Evolutionary conservation across 441 rosid genomes (phyloP), one percentile per base, ranked within the genome.

Genomic region (Erysimum cheiri): DNA sequence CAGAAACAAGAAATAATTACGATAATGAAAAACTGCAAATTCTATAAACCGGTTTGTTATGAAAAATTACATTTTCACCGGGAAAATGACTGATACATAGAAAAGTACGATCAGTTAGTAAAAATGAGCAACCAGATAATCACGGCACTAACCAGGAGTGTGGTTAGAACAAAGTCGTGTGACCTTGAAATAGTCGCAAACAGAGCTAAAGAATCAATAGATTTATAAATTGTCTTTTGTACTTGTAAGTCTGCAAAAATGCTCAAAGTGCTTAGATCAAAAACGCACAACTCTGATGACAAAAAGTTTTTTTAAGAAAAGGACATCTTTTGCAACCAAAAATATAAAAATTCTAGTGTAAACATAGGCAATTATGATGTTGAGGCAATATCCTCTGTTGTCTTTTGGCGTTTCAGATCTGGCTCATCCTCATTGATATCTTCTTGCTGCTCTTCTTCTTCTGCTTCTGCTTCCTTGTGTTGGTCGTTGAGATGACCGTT

Each of bases 401-500:
- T 70, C 75, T 76, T 76, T 41, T 49, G 71, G 37, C 79, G 72
- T 76, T 76, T 76, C n/a, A 58, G 67, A 9, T 70, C 64, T 61
- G 63, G 67, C 50, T 74, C 72, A 43, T 54, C 73, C 26, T 49
- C 70, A 47, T 52, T 36, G 59, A 40, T 32, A 74, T 75, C 85
- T 28, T 80, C 86, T 0, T 73, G 67, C 12, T 9, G 10, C 14
- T 41, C 52, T 85, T 88, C 36, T 73, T 82, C 58, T 90, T 91
- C 82, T 80, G 81, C 24, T 73, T 73, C 87, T 22, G 64, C 69
- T 17, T 80, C 84, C 61, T 74, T 83, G 33, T 46, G 84, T 67
- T 66, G 77, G 41, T 52, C 84, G 68, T 67, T 84, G 59, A 92
- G 86, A 70, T 85, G 85, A 56, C 88, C 93, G 60, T 89, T 95